A percentile compares a stretch with the other conserved stretches of the same genome.
Conservation (phyloP, 371 early-diverging fungal genomes). For the Blastocladiella emersonii region DNA sequence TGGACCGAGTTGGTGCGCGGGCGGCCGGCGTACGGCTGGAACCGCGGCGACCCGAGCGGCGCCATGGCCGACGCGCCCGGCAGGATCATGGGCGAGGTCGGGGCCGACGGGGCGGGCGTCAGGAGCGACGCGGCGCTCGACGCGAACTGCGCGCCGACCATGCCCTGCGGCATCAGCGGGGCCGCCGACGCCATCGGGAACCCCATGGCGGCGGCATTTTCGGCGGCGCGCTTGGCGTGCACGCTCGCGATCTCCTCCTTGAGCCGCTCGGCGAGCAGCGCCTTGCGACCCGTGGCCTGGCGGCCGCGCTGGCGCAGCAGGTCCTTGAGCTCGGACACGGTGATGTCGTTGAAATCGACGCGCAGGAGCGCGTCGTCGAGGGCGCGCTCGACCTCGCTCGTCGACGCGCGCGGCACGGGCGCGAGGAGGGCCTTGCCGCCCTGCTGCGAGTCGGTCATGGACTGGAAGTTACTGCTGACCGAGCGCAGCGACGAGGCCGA, state of each 20-base stretch:
- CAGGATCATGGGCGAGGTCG: background rate
- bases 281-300: conserved; percentile 58
- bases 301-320: conserved; percentile 53
- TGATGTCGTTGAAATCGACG: conserved; percentile 59
- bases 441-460: no score
- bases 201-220: background rate
- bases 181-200: no score
- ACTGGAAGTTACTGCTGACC: no score
- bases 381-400: conserved; percentile 12
- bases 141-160: no score
- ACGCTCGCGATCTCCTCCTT: conserved; percentile 33
- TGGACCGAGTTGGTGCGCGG: no score
- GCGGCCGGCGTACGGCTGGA: no score
- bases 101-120: background rate
- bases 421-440: no score
- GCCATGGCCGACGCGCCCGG: background rate
- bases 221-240: conserved; percentile 16
- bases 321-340: conserved; percentile 59
- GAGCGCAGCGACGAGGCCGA: no score
- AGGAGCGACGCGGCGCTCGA: background rate
- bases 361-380: conserved; percentile 47
- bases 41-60: no score
- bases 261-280: conserved; percentile 40
- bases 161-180: no score
- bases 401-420: background rate